Percentiles rank a stretch among this genome's conserved stretches.
phyloP scores from a whole-genome alignment of 169 alveolate genomes.

The Blepharisma undulans region DNA sequence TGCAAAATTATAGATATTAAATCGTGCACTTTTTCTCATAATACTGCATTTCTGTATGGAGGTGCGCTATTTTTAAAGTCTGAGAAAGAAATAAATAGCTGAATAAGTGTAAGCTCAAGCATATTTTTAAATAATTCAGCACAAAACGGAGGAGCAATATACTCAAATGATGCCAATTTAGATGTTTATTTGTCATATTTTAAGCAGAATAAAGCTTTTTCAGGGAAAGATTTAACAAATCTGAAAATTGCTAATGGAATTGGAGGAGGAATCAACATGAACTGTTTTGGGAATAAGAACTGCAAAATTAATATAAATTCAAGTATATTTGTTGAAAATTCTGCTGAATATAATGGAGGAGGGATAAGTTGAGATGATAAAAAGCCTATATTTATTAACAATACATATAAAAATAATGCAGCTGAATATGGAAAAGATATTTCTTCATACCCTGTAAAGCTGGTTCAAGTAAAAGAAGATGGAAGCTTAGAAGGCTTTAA shows the following conservation, averaged over 20 bases:
- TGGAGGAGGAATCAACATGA: neutral
- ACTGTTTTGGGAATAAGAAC: neutral
- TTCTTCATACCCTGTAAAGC: neutral
- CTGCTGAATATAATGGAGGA: slow-evolving; percentile 4
- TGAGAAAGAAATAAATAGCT: neutral
- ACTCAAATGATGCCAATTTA: neutral
- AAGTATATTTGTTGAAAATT: neutral
- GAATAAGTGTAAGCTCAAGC: neutral
- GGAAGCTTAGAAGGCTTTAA: neutral
- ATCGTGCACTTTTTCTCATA: neutral
- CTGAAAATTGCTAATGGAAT: neutral
- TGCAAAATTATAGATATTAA: neutral
- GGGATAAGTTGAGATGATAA: neutral
- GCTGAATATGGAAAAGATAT: slow-evolving; percentile 6
- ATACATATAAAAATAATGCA: neutral
- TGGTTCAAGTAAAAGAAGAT: neutral
- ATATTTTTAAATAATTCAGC: neutral
- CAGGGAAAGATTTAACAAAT: neutral
- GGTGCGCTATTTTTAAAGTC: neutral
- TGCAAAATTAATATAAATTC: neutral
- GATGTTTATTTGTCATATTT: neutral
- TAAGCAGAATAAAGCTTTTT: neutral
- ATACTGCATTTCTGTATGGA: neutral
- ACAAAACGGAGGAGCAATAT: neutral
- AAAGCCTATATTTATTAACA: neutral